A percentile compares a stretch with the other conserved stretches of the same genome.
Evolutionary conservation across 148 eudicot genomes (phyloP).

Genomic region (Tetragonia tetragonoides): DNA sequence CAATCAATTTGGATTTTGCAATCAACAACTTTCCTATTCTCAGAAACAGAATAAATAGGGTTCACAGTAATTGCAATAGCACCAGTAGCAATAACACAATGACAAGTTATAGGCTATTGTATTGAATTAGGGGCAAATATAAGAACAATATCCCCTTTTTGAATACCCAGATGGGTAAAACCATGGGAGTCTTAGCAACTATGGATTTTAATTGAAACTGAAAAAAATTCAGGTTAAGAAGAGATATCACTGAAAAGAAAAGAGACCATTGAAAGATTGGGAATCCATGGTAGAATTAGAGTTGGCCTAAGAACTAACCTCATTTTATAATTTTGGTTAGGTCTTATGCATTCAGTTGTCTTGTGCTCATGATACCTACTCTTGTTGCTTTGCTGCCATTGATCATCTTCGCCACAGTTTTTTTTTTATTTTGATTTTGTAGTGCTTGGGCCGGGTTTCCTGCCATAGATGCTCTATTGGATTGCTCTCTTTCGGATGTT

Average conservation of each 20-base stretch:
- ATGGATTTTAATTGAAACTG: slow-evolving; percentile 37
- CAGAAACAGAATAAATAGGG: slow-evolving; percentile 49
- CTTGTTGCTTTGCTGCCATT: too few relatives aligned
- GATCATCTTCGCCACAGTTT: too few relatives aligned
- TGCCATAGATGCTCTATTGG: too few relatives aligned
- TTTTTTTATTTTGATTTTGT: too few relatives aligned
- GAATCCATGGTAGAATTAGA: slow-evolving; percentile 37
- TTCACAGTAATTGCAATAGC: slow-evolving; percentile 67
- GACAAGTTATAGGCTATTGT: slow-evolving; percentile 48
- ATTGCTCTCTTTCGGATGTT: too few relatives aligned
- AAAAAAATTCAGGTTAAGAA: slow-evolving; percentile 43
- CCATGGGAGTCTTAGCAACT: slow-evolving; percentile 49
- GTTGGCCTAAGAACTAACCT: slow-evolving; percentile 36
- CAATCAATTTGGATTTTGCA: slow-evolving; percentile 45
- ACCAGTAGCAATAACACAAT: slow-evolving; percentile 50
- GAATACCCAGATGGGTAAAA: slow-evolving; percentile 44
- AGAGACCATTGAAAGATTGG: slow-evolving; percentile 47
- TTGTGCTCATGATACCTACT: too few relatives aligned
- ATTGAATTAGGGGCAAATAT: slow-evolving; percentile 68
- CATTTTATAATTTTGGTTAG: too few relatives aligned
- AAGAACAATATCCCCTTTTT: slow-evolving; percentile 55
- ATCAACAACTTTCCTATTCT: slow-evolving; percentile 49
- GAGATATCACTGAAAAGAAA: slow-evolving; percentile 59
- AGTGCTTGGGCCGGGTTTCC: too few relatives aligned
- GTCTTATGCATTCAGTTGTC: too few relatives aligned